These are phyloP conservation scores for Phytopythium helicoides DNA, from an alignment of 352 stramenopile genomes.

Conservation along the genomic window DNA sequence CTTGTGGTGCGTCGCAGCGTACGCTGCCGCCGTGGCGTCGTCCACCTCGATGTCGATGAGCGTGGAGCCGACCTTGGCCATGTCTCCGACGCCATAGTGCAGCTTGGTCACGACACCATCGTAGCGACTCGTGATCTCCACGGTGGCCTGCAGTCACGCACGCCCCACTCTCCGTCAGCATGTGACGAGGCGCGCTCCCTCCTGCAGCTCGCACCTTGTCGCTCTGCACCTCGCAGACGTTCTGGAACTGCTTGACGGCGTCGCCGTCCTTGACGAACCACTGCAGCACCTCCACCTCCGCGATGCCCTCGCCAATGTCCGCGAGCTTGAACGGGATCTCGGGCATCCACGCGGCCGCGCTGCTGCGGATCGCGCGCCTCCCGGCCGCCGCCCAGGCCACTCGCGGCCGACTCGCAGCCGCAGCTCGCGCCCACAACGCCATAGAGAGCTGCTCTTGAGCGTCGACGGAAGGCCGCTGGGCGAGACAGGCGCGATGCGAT, in stretches of 20 bases:
- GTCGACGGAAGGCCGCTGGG: too few species aligned
- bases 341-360: slow-evolving; percentile 36
- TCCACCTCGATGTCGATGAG: slow-evolving; percentile 93
- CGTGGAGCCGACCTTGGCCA: slow-evolving; percentile 93
- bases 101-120: slow-evolving; percentile 93
- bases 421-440: slow-evolving; percentile 3
- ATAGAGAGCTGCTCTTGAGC: background rate
- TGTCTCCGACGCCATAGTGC: slow-evolving; percentile 93
- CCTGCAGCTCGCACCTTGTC: slow-evolving; percentile 84
- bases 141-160: slow-evolving; percentile 72
- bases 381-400: background rate
- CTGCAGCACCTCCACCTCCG: slow-evolving; percentile 97
- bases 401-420: slow-evolving; percentile 2
- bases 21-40: slow-evolving; percentile 48
- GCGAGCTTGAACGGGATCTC: slow-evolving; percentile 90
- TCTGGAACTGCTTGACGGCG: slow-evolving; percentile 94
- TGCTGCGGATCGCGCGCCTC: slow-evolving; percentile 45
- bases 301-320: slow-evolving; percentile 99
- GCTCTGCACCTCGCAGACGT: slow-evolving; percentile 96
- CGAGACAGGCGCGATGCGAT: too few species aligned
- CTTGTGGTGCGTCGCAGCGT: slow-evolving; percentile 28
- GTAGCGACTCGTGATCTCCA: slow-evolving; percentile 98
- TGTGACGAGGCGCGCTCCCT: background rate
- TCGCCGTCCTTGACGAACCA: slow-evolving; percentile 96
- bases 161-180: too few species aligned